A percentile compares a stretch with the other conserved stretches of the same genome.
These are phyloP conservation scores for Cornus controversa DNA, from an alignment of 148 eudicot genomes.

Conservation along the genomic window DNA sequence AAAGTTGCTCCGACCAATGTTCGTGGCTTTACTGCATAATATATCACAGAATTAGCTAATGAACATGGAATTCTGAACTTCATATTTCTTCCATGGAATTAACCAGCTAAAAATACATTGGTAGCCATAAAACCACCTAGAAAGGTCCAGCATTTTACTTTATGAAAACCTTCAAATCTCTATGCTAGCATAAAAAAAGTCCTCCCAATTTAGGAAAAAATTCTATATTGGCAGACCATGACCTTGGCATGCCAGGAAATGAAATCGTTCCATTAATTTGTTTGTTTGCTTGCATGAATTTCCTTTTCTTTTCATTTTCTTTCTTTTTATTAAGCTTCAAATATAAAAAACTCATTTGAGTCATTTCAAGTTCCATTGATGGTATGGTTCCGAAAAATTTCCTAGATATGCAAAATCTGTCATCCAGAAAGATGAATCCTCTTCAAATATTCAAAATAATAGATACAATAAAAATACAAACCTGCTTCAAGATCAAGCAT, in stretches of 20 bases:
- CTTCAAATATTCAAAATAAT: not conserved
- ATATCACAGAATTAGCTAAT: slow-evolving; percentile 12
- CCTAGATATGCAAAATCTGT: not conserved
- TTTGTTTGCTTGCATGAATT: too few species aligned
- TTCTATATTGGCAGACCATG: not conserved
- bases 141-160: too few species aligned
- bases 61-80: not conserved
- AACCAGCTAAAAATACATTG: not conserved
- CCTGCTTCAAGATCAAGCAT: slow-evolving; percentile 98
- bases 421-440: not conserved
- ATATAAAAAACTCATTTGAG: too few species aligned
- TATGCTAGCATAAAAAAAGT: not conserved
- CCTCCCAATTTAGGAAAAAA: not conserved
- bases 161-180: not conserved
- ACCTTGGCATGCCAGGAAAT: not conserved
- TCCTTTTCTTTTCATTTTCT: too few species aligned
- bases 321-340: too few species aligned
- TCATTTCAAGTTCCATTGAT: not conserved
- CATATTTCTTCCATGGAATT: too few species aligned
- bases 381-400: not conserved
- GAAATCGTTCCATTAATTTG: not conserved
- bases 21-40: slow-evolving; percentile 69
- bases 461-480: slow-evolving; percentile 9
- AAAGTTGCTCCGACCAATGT: slow-evolving; percentile 80
- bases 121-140: not conserved